Base-by-base conservation (phyloP, 2,329 filamentous ascomycete species). In the Madurella mycetomatis region DNA sequence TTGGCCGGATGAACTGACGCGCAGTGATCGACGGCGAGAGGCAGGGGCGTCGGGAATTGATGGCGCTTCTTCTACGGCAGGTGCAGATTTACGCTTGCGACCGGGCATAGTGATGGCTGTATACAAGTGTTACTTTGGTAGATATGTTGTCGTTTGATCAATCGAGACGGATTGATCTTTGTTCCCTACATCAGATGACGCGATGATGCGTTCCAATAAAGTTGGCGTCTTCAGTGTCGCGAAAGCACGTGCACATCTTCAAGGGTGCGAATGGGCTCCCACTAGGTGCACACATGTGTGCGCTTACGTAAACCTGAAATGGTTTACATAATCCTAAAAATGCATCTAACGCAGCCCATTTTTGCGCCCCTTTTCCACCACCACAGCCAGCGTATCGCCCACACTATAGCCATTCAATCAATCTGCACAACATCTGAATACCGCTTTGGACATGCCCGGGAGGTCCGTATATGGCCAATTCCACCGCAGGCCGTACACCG, bases 21-120 rank as follows among this genome's bases (percentile, higher is more conserved):
- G 78, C 18, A 69, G 64, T 5, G 80, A 82, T 48, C 75, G 72
- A n/a, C 76, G 73, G 16, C 76, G 74, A 15, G 62, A 40, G 49
- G 56, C 49, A 52, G 69, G 65, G 18, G 63, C 62, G 17, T 58
- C 53, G 5, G 62, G 53, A 4, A 67, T 57, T 13, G 66, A 67
- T 7, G 66, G 54, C 1, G 67, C 66, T 11, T 25, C 40, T 32
- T 56, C 42, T 17, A 43, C 42, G 15, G 37, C 49, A 5, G 48
- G 42, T 5, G 56, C 49, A 5, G 60, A 43, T 39, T 70, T 62
- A 49, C 72, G 69, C 54, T 78, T 78, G 11, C 66, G 67, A 15
- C 69, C 64, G 7, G 73, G 65, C 74, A 77, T 76, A 5, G 8
- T 56, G 52, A 42, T 31, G 44, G 52, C 39, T 34, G 13, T 12